phyloP scores from a whole-genome alignment of 2,329 filamentous ascomycete species.

The Orbilia ellipsospora region DNA sequence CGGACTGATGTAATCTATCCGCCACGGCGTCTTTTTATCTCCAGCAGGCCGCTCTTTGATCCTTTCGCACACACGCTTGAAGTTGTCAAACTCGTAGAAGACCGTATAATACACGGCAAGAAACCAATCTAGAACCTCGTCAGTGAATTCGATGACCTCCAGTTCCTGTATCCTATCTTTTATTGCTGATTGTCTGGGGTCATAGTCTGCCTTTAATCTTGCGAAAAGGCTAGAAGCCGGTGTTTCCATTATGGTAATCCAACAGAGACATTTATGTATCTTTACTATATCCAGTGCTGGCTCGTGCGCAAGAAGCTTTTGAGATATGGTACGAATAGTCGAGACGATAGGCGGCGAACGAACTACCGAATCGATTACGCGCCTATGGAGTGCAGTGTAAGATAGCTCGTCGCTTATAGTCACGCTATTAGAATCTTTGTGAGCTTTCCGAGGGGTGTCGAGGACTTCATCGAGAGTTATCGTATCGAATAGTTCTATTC shows the following conservation, averaged over 20 bases:
- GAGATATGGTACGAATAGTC: slow-evolving; percentile 20
- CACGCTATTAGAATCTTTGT: slow-evolving; percentile 8
- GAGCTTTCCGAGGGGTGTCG: slow-evolving; percentile 23
- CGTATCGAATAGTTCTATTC: slow-evolving; percentile 34
- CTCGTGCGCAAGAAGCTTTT: slow-evolving; percentile 10
- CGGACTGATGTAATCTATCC: slow-evolving; percentile 12
- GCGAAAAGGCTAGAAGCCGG: neutral
- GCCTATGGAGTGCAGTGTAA: slow-evolving; percentile 29
- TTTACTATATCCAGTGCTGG: slow-evolving; percentile 10
- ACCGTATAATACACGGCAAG: slow-evolving; percentile 15
- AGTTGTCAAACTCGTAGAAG: slow-evolving; percentile 12
- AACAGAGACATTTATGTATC: slow-evolving; percentile 19
- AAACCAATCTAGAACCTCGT: slow-evolving; percentile 23
- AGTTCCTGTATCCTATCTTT: neutral
- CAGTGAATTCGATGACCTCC: neutral
- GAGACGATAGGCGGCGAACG: slow-evolving; percentile 23
- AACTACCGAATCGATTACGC: slow-evolving; percentile 22
- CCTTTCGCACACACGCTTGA: slow-evolving; percentile 14
- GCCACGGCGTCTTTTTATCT: neutral
- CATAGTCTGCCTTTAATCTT: no score
- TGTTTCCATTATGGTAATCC: slow-evolving; percentile 7
- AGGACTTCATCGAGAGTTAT: slow-evolving; percentile 36
- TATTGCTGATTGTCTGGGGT: no score
- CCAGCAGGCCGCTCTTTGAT: neutral
- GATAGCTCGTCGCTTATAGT: slow-evolving; percentile 19